phyloP scores from a whole-genome alignment of 2,329 filamentous ascomycete genomes.

The Penicillium aurantiogriseum region DNA sequence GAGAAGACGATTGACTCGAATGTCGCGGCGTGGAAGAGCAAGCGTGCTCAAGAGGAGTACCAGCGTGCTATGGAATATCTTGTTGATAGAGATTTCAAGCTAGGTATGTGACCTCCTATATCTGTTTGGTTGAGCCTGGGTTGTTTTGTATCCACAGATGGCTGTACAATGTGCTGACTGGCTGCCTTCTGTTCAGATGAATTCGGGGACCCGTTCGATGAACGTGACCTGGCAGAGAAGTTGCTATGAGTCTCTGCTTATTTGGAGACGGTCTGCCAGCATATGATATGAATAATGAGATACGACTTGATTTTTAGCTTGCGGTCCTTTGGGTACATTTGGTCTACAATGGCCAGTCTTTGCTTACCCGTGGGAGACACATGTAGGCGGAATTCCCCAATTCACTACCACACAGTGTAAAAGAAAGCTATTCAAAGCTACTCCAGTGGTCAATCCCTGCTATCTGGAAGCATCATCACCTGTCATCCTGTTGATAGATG shows the following conservation, averaged over 20 bases:
- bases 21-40: conserved; percentile 55
- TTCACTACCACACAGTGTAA: background rate
- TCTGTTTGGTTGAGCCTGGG: background rate
- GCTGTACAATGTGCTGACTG: background rate
- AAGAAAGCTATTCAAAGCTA: no score
- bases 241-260: conserved; percentile 12
- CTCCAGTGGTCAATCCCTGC: background rate
- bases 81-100: conserved; percentile 53
- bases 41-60: conserved; percentile 58
- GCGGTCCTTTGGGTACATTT: background rate
- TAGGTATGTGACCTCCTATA: conserved; percentile 37
- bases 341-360: background rate
- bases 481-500: background rate
- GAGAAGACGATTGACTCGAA: conserved; percentile 42
- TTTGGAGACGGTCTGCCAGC: conserved; percentile 3
- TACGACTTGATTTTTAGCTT: conserved; percentile 15
- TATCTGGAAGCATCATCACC: no score
- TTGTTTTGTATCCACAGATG: background rate
- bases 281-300: conserved; percentile 29
- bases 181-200: conserved; percentile 33
- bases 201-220: conserved; percentile 49
- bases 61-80: conserved; percentile 50
- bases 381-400: background rate
- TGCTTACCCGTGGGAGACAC: background rate
- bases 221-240: conserved; percentile 37